Evolutionary conservation across 1,284 basidiomycete genomes (phyloP).

Genomic region (Earliella scabrosa): DNA sequence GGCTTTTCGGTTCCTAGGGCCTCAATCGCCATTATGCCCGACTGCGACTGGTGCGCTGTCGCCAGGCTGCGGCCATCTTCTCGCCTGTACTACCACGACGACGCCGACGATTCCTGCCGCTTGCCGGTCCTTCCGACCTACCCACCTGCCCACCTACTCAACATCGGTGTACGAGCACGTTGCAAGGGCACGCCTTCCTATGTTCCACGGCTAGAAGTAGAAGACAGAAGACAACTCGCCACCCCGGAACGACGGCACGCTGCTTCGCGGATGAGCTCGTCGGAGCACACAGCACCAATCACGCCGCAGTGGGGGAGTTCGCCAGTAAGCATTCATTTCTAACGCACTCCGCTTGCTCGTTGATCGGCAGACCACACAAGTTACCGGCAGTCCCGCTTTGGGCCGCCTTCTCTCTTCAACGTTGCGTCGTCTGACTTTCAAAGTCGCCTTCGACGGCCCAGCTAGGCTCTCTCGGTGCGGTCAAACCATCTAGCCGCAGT

Average conservation of each 20-base stretch:
- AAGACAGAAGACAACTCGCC: neutral
- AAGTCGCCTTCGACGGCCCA: neutral
- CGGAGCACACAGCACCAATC: neutral
- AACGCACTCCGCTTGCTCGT: neutral
- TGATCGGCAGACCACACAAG: neutral
- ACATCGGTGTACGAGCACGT: neutral
- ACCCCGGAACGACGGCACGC: neutral
- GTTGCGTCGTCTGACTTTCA: slow-evolving; percentile 3
- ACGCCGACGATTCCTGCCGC: neutral
- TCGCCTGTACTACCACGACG: slow-evolving; percentile 9
- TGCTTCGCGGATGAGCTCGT: neutral
- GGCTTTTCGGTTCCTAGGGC: slow-evolving; percentile 1
- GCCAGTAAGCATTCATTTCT: slow-evolving; percentile 1
- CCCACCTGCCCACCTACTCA: neutral
- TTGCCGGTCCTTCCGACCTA: neutral
- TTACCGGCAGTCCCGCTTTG: slow-evolving; percentile 5
- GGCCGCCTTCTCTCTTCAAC: neutral
- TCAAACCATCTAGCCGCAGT: slow-evolving; percentile 2
- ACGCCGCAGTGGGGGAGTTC: neutral
- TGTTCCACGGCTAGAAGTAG: slow-evolving; percentile 1
- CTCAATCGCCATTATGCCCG: slow-evolving; percentile 4
- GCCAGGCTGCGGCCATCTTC: slow-evolving; percentile 7
- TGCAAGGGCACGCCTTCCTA: neutral
- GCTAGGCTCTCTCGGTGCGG: neutral
- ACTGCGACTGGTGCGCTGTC: neutral